phyloP scores from a whole-genome alignment of 768 basidiomycete species.

The Neoboletus brunneissimus region DNA sequence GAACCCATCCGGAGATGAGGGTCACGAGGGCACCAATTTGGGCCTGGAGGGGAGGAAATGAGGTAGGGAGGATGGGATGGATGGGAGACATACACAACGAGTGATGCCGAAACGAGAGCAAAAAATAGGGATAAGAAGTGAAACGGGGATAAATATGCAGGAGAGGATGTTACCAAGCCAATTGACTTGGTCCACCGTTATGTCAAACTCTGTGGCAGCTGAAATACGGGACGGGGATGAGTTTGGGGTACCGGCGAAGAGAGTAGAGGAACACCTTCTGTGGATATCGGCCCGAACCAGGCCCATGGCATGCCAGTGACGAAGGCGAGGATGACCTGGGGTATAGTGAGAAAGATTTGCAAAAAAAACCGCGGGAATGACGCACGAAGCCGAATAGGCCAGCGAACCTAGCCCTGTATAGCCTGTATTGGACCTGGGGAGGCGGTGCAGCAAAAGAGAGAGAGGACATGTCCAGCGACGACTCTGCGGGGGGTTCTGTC shows the following conservation, averaged over 20 bases:
- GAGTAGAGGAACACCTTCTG: slow-evolving; percentile 45
- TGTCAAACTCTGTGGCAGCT: slow-evolving; percentile 65
- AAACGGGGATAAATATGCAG: slow-evolving; percentile 59
- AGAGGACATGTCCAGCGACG: background rate
- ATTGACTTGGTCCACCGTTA: slow-evolving; percentile 69
- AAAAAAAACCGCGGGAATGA: background rate
- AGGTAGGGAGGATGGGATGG: background rate
- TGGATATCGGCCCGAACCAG: slow-evolving; percentile 85
- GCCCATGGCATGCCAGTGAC: slow-evolving; percentile 66
- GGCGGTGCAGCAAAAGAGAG: background rate
- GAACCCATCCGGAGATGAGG: slow-evolving; percentile 69
- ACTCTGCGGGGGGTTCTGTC: background rate
- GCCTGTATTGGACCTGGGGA: slow-evolving; percentile 40
- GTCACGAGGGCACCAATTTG: slow-evolving; percentile 54
- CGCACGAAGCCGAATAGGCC: slow-evolving; percentile 61
- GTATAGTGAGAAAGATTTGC: background rate
- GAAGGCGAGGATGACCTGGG: slow-evolving; percentile 59
- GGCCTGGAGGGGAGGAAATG: slow-evolving; percentile 42
- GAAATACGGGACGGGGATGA: background rate
- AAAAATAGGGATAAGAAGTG: slow-evolving; percentile 56
- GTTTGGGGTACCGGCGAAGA: background rate
- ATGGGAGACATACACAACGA: slow-evolving; percentile 49
- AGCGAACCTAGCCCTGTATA: slow-evolving; percentile 68
- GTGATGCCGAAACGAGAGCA: slow-evolving; percentile 59
- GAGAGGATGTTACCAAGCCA: slow-evolving; percentile 76